phyloP scores from a whole-genome alignment of 257 asterid genomes.

The Catharanthus roseus region DNA sequence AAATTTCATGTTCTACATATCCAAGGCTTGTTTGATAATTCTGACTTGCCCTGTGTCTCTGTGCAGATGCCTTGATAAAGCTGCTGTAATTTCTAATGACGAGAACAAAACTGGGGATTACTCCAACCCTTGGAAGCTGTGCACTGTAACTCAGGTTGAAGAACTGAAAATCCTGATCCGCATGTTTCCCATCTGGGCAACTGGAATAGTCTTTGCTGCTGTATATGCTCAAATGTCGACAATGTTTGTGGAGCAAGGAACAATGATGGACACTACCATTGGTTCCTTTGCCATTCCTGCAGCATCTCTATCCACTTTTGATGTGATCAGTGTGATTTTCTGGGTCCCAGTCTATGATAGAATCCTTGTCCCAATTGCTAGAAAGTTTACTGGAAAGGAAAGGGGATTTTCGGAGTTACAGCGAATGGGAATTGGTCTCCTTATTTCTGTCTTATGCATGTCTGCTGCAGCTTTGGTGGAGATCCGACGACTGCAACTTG shows the following conservation, averaged over 20 bases:
- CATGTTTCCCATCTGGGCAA: slow-evolving; percentile 94
- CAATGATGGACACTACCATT: slow-evolving; percentile 72
- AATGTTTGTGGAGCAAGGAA: slow-evolving; percentile 96
- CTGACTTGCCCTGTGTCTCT: not conserved
- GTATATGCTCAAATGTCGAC: slow-evolving; percentile 88
- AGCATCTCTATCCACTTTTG: slow-evolving; percentile 79
- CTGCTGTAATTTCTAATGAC: slow-evolving; percentile 48
- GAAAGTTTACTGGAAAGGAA: slow-evolving; percentile 58
- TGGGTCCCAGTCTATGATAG: slow-evolving; percentile 87
- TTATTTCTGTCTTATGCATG: slow-evolving; percentile 64
- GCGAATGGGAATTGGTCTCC: slow-evolving; percentile 83
- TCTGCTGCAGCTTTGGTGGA: slow-evolving; percentile 77
- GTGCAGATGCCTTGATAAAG: slow-evolving; percentile 84
- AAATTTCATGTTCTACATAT: not conserved
- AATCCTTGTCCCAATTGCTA: slow-evolving; percentile 67
- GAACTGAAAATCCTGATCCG: slow-evolving; percentile 77
- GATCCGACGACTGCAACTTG: slow-evolving; percentile 48
- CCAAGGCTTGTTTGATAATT: not conserved
- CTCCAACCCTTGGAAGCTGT: slow-evolving; percentile 71
- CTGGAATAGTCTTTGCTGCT: slow-evolving; percentile 83
- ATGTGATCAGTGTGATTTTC: slow-evolving; percentile 69
- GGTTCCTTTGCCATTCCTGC: slow-evolving; percentile 87
- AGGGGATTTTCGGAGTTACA: slow-evolving; percentile 76
- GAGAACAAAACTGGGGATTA: slow-evolving; percentile 50
- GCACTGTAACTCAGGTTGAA: slow-evolving; percentile 90